These are phyloP conservation scores for Pterocarpus santalinus DNA, from an alignment of 306 rosid species.

Conservation along the genomic window DNA sequence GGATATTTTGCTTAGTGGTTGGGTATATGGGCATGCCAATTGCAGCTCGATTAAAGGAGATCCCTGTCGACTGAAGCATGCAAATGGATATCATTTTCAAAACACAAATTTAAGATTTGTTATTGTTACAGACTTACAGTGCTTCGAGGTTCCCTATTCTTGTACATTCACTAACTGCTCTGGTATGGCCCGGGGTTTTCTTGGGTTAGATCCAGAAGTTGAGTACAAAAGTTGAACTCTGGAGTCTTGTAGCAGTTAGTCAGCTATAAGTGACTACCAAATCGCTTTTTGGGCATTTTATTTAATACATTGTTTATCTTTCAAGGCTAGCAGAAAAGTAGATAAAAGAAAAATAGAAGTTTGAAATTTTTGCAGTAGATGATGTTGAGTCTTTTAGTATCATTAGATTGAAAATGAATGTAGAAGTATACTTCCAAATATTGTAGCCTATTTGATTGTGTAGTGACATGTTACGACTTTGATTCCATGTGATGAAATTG, in stretches of 20 bases:
- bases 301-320: slow-evolving; percentile 29
- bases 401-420: slow-evolving; percentile 40
- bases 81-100: neutral
- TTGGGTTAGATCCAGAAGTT: slow-evolving; percentile 39
- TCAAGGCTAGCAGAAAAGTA: slow-evolving; percentile 37
- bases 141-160: slow-evolving; percentile 33
- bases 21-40: slow-evolving; percentile 89
- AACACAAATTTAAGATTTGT: slow-evolving; percentile 29
- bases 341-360: neutral
- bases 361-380: slow-evolving; percentile 11
- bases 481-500: slow-evolving; percentile 8
- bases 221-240: slow-evolving; percentile 43
- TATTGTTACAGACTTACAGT: neutral
- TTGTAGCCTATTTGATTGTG: slow-evolving; percentile 17
- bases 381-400: slow-evolving; percentile 19
- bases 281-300: neutral
- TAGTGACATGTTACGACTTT: slow-evolving; percentile 28
- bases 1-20: slow-evolving; percentile 67
- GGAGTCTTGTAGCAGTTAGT: slow-evolving; percentile 29
- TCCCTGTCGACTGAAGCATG: slow-evolving; percentile 63
- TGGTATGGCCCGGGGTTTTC: slow-evolving; percentile 19
- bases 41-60: slow-evolving; percentile 73
- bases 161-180: slow-evolving; percentile 42
- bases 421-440: slow-evolving; percentile 31
- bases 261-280: slow-evolving; percentile 20